Percentiles rank a stretch among this genome's conserved stretches.
phyloP scores from a whole-genome alignment of 2,329 filamentous ascomycete genomes.

The Nemania sp. region DNA sequence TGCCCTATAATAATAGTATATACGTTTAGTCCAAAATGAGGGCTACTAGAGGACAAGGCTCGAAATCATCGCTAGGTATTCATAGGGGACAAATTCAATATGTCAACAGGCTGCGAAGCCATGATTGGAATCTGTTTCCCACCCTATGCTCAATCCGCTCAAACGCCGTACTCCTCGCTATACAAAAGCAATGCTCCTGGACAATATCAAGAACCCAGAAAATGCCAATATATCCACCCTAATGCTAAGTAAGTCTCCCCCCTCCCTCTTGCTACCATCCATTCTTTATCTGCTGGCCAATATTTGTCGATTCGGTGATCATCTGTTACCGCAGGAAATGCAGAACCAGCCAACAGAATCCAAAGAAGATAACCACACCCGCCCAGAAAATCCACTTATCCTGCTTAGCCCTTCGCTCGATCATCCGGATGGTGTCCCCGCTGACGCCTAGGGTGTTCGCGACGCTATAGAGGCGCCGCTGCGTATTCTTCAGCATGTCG shows the following conservation, averaged over 20 bases:
- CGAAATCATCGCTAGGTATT: not conserved
- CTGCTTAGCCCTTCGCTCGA: conserved; percentile 89
- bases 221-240: conserved; percentile 16
- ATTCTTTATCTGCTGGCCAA: not conserved
- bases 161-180: conserved; percentile 40
- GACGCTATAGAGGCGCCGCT: conserved; percentile 89
- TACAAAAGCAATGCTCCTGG: conserved; percentile 29
- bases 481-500: conserved; percentile 95
- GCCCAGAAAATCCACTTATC: conserved; percentile 98
- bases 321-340: conserved; percentile 84
- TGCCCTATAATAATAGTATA: not conserved
- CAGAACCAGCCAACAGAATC: conserved; percentile 91
- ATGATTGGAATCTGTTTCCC: conserved; percentile 5
- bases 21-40: not conserved
- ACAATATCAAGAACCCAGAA: conserved; percentile 20
- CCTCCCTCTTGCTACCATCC: conserved; percentile 30
- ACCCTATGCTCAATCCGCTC: conserved; percentile 30
- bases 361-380: conserved; percentile 86
- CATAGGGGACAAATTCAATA: not conserved
- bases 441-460: conserved; percentile 94
- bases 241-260: conserved; percentile 10
- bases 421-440: conserved; percentile 96
- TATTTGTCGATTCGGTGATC: conserved; percentile 42
- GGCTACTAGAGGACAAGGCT: not conserved
- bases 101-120: conserved; percentile 18